These are phyloP conservation scores for sunflower (Helianthus annuus) DNA, from an alignment of 129 eudicot genomes.

Conservation along the genomic window DNA sequence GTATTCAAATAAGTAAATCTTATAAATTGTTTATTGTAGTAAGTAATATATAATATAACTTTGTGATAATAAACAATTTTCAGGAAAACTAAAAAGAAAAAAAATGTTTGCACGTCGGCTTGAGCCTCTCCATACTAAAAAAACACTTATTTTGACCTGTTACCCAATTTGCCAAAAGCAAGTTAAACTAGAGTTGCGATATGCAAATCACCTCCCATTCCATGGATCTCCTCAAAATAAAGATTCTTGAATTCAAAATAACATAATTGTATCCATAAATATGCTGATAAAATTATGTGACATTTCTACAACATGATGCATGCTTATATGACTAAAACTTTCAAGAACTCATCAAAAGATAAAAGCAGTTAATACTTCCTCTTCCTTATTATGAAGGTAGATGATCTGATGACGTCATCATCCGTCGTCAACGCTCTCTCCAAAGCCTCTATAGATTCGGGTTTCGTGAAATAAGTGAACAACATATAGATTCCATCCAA, in stretches of 20 bases:
- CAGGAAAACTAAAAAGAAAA: neutral
- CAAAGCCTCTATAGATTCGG: constrained; percentile 59
- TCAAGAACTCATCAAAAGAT: constrained; percentile 18
- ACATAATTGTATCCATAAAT: constrained; percentile 20
- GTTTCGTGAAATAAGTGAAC: constrained; percentile 89
- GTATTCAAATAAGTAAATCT: no score
- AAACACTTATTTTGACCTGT: neutral
- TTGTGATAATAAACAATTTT: neutral
- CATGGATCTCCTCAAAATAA: constrained; percentile 21
- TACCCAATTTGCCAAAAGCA: neutral
- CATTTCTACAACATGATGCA: constrained; percentile 35
- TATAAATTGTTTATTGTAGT: neutral
- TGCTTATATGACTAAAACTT: constrained; percentile 29
- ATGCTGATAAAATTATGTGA: constrained; percentile 20
- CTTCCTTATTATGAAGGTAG: constrained; percentile 66
- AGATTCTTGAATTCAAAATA: constrained; percentile 26
- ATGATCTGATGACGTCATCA: constrained; percentile 72
- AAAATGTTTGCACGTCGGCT: neutral
- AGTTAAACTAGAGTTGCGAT: neutral
- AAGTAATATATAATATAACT: neutral
- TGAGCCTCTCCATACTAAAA: neutral
- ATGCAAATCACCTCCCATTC: neutral
- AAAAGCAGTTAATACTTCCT: constrained; percentile 53
- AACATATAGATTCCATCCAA: constrained; percentile 86
- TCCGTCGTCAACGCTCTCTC: constrained; percentile 54